Base-by-base conservation (phyloP, 2,329 filamentous ascomycete species). In the Hymenotorrendiella dingleyae region DNA sequence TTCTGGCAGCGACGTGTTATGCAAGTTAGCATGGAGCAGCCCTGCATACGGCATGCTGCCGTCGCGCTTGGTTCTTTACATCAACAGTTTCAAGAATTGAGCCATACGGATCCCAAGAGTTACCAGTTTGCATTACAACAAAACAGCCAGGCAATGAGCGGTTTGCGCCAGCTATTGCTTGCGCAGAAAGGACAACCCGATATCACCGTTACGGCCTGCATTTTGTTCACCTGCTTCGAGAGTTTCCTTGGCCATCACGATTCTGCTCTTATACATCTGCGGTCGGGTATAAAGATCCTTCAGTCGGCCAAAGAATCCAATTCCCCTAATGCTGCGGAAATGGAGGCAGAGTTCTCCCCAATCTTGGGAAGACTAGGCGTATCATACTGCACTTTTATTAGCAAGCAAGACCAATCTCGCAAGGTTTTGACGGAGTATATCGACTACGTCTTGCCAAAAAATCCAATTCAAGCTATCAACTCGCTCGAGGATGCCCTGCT, bases 1-100 rank as follows among this genome's bases (percentile, higher is more conserved):
- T 83, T 82, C 54, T 84, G 79, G 78, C 76, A 70, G 1, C 67
- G 70, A 35, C 69, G 71, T n/a, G 77, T 83, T 4, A 58, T 82
- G 12, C 73, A 77, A 49, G 75, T 77, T 56, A 81, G 76, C 40
- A 75, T 82, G 47, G 65, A 67, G 1, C 36, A 43, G 23, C 36
- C 41, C 8, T 29, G 34, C n/a, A 27, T 47, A 12, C 35, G 36
- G 26, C 28, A 47, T 40, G 45, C 40, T 14, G 22, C 40, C 17
- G 26, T 47, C 4, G 36, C 40, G 14, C 20, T 47, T 2, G 36
- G 40, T 27, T 30, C 45, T 29, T 36, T 47, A 14, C 45, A 47
- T 16, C 16, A 47, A 32, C n/a, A 35, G n/a, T 26, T 42, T 35
- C 22, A 40, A 40, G 6, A 28, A 19, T 22, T 8, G 19, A 6